These are phyloP conservation scores for Metarhizium robertsii DNA, from an alignment of 2,329 filamentous ascomycete species.

Conservation along the genomic window DNA sequence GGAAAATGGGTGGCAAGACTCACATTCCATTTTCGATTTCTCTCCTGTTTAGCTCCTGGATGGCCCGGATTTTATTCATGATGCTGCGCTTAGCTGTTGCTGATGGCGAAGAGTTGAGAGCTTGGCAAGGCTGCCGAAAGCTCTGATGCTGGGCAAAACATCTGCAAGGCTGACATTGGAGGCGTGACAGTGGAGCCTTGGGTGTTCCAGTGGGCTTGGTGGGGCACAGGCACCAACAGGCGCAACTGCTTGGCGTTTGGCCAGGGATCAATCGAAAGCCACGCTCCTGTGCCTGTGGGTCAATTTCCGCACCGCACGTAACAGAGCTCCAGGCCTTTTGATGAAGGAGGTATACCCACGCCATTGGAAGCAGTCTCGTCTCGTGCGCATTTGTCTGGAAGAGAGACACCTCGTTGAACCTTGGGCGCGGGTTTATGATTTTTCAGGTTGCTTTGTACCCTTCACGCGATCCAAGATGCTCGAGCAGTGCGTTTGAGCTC, in stretches of 20 bases:
- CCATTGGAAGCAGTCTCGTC: neutral
- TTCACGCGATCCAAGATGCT: slow-evolving; percentile 14
- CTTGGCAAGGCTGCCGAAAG: neutral
- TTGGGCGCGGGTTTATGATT: neutral
- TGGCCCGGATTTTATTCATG: slow-evolving; percentile 93
- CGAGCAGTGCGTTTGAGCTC: slow-evolving; percentile 14
- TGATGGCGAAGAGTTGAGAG: neutral
- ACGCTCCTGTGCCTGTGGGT: slow-evolving; percentile 16
- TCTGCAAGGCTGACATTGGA: slow-evolving; percentile 7
- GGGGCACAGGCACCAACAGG: neutral
- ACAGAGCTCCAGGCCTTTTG: neutral
- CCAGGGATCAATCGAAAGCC: too few species aligned
- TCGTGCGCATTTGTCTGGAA: neutral
- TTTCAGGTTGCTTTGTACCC: neutral
- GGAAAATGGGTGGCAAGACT: slow-evolving; percentile 22
- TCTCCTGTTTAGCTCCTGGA: slow-evolving; percentile 85
- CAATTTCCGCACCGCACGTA: slow-evolving; percentile 25
- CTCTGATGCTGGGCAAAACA: neutral
- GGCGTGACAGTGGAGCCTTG: neutral
- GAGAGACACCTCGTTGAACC: neutral
- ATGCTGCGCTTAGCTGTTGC: slow-evolving; percentile 11
- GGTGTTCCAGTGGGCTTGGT: neutral
- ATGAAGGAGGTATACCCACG: neutral
- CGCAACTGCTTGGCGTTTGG: neutral
- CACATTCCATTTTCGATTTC: slow-evolving; percentile 85